phyloP scores from a whole-genome alignment of 331 rosid species.

The Pyrus hybrid region DNA sequence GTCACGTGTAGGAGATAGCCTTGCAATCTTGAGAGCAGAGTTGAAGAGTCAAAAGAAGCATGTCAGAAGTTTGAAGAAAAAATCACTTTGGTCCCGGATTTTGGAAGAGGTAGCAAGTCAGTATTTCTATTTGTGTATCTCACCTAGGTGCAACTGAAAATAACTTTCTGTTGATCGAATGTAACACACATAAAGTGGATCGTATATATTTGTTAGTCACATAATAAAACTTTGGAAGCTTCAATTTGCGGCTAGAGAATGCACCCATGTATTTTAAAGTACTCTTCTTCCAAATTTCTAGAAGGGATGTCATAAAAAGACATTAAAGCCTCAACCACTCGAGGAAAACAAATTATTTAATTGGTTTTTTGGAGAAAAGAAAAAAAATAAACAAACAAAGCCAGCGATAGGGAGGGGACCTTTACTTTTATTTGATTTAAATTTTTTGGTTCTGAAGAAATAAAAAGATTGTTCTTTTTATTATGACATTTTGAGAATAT shows the following conservation, averaged over 20 bases:
- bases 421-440: background rate
- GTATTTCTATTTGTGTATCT: slow-evolving; percentile 12
- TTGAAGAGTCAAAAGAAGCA: slow-evolving; percentile 95
- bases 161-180: background rate
- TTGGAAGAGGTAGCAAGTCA: slow-evolving; percentile 86
- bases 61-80: slow-evolving; percentile 86
- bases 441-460: background rate
- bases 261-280: background rate
- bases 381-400: background rate
- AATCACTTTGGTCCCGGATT: slow-evolving; percentile 90
- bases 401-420: background rate
- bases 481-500: background rate
- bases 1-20: slow-evolving; percentile 72
- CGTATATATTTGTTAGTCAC: background rate
- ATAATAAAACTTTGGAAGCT: background rate
- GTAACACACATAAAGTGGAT: background rate
- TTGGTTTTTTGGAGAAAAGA: background rate
- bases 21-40: slow-evolving; percentile 88
- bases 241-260: background rate
- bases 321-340: background rate
- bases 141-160: background rate
- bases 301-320: background rate
- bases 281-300: background rate
- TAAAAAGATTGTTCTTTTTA: background rate
- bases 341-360: no score